Percentiles rank a stretch among this genome's conserved stretches.
Conservation (phyloP, 176 grass and related monocot species). For the Bolboschoenus planiculmis region DNA sequence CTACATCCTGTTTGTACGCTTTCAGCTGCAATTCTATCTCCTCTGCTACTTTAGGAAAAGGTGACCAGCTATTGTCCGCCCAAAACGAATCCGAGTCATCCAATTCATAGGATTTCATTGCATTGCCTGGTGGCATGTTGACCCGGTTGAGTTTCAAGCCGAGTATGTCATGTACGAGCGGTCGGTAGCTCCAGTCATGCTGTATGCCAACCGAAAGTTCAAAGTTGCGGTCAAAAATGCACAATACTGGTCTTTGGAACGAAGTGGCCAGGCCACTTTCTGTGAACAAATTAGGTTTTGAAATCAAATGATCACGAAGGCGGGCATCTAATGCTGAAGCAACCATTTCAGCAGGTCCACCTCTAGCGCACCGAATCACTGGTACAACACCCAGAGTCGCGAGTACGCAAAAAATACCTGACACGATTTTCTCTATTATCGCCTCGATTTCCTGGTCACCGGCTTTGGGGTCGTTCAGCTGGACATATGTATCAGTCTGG, state of each 20-base stretch:
- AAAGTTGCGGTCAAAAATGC: slow-evolving; percentile 17
- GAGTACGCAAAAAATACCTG: slow-evolving; percentile 66
- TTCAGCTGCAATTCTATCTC: slow-evolving; percentile 70
- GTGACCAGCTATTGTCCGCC: slow-evolving; percentile 75
- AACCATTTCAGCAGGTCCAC: slow-evolving; percentile 83
- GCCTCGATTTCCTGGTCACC: slow-evolving; percentile 62
- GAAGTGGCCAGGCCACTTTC: slow-evolving; percentile 32
- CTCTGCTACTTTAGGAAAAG: slow-evolving; percentile 72
- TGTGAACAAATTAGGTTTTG: slow-evolving; percentile 76
- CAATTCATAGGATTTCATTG: slow-evolving; percentile 64
- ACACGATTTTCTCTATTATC: slow-evolving; percentile 52
- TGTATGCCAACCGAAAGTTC: slow-evolving; percentile 18
- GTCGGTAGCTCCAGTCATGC: slow-evolving; percentile 92
- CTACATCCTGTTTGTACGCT: slow-evolving; percentile 93
- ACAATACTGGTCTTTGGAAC: slow-evolving; percentile 19
- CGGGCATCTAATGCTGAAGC: slow-evolving; percentile 49
- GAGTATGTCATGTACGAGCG: slow-evolving; percentile 71
- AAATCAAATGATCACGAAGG: slow-evolving; percentile 69
- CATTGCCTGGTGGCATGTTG: slow-evolving; percentile 40
- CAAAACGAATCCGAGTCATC: slow-evolving; percentile 88
- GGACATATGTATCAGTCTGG: slow-evolving; percentile 64
- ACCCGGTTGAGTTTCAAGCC: slow-evolving; percentile 67
- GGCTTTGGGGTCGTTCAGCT: slow-evolving; percentile 73
- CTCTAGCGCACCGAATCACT: slow-evolving; percentile 69
- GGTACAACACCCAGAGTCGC: slow-evolving; percentile 71